These are phyloP conservation scores for Solanum chacoense DNA, from an alignment of 305 asterid genomes.

Conservation along the genomic window DNA sequence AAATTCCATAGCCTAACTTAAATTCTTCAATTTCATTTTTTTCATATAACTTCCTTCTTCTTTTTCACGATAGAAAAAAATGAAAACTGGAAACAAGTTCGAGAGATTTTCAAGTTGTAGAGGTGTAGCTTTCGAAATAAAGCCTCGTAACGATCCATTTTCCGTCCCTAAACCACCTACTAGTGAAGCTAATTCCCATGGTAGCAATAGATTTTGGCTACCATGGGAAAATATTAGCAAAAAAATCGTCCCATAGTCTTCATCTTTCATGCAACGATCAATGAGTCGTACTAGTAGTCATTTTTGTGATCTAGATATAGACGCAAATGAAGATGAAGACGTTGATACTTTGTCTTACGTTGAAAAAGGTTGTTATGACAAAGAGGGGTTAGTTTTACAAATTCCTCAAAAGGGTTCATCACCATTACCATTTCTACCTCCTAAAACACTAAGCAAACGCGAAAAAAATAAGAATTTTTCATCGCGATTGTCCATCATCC, in stretches of 20 bases:
- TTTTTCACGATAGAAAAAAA: not conserved
- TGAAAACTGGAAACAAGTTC: conserved; percentile 3
- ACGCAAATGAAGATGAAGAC: not conserved
- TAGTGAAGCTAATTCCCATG: not conserved
- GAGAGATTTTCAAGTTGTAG: conserved; percentile 29
- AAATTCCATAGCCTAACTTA: not conserved
- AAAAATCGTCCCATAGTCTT: conserved; percentile 8
- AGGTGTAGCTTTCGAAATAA: conserved; percentile 31
- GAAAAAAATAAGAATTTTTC: conserved; percentile 2
- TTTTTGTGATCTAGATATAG: conserved; percentile 24
- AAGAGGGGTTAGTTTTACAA: not conserved
- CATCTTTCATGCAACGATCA: conserved; percentile 11
- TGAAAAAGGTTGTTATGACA: conserved; percentile 15
- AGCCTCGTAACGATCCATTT: conserved; percentile 24
- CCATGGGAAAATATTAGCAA: conserved; percentile 19
- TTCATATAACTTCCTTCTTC: not conserved
- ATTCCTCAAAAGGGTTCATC: conserved; percentile 5
- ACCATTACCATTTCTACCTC: conserved; percentile 11
- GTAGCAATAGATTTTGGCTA: conserved; percentile 15
- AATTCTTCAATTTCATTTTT: not conserved
- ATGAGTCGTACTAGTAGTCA: conserved; percentile 27
- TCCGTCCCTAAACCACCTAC: not conserved
- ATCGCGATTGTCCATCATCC: conserved; percentile 41
- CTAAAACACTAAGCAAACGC: conserved; percentile 7
- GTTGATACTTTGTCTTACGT: conserved; percentile 3